Conservation (phyloP, 768 basidiomycete species). For the Sarcodon sp. region DNA sequence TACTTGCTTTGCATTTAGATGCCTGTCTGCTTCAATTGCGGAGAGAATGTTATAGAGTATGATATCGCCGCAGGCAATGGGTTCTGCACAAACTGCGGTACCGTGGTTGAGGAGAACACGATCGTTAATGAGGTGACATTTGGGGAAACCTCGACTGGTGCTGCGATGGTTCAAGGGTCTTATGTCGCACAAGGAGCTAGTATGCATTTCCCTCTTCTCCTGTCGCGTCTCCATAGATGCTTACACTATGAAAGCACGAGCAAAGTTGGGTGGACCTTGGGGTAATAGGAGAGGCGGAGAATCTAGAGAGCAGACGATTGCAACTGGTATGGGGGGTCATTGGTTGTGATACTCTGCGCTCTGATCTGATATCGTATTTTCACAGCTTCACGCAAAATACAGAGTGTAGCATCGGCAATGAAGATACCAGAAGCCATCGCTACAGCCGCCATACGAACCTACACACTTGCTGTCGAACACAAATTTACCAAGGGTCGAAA, state of each 20-base stretch:
- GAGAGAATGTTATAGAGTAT: constrained; percentile 77
- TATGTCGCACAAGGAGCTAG: constrained; percentile 88
- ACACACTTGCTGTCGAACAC: constrained; percentile 88
- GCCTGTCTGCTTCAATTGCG: constrained; percentile 56
- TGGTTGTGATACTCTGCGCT: neutral
- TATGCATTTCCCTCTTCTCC: constrained; percentile 26
- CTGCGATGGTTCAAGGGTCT: constrained; percentile 90
- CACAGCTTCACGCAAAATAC: constrained; percentile 72
- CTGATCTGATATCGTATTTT: neutral
- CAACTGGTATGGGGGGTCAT: constrained; percentile 50
- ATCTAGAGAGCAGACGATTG: constrained; percentile 84
- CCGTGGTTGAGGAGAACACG: constrained; percentile 85
- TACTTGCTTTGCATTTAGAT: too few relatives aligned
- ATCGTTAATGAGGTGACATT: constrained; percentile 86
- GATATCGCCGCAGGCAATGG: constrained; percentile 76
- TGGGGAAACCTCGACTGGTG: constrained; percentile 85
- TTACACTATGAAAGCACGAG: constrained; percentile 41
- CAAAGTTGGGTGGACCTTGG: constrained; percentile 71
- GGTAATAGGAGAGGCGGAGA: constrained; percentile 71
- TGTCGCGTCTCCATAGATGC: constrained; percentile 1
- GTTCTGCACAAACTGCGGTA: constrained; percentile 78
- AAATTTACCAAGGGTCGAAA: constrained; percentile 90
- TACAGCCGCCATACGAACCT: constrained; percentile 74
- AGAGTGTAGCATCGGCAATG: constrained; percentile 66
- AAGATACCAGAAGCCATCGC: constrained; percentile 71